Percentiles rank a stretch among this genome's conserved stretches.
Conservation (phyloP, 2,329 filamentous ascomycete genomes). For the Colletotrichum sp. region DNA sequence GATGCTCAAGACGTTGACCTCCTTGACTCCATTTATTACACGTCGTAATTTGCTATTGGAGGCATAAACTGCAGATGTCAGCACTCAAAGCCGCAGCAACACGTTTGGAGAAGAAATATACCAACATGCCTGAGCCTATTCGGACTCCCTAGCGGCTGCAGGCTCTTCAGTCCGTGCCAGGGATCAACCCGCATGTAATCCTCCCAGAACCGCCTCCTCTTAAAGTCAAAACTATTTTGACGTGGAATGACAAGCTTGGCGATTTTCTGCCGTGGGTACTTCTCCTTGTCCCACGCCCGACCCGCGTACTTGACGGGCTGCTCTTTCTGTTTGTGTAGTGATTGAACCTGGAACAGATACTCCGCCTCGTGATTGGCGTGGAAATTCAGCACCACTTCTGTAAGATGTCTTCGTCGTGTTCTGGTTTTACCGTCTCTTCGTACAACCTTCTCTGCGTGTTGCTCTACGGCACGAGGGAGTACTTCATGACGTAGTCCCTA, state of each 20-base stretch:
- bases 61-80: background rate
- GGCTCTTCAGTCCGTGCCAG: constrained; percentile 43
- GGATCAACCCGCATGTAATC: constrained; percentile 46
- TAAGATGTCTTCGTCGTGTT: background rate
- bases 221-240: constrained; percentile 38
- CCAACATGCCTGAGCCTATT: constrained; percentile 33
- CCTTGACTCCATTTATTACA: background rate
- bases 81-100: background rate
- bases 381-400: background rate
- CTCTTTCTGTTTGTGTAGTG: background rate
- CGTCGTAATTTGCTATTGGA: background rate
- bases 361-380: background rate
- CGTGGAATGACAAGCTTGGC: background rate
- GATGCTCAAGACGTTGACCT: background rate
- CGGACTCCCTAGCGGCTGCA: constrained; percentile 33
- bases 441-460: background rate
- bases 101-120: background rate
- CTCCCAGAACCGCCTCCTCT: constrained; percentile 45
- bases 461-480: background rate
- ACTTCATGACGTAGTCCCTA: background rate
- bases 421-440: background rate
- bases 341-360: background rate
- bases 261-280: background rate
- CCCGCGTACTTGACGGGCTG: background rate
- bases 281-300: background rate